Evolutionary conservation across 2,329 filamentous ascomycete species (phyloP), one percentile per base, ranked within the genome.

Genomic region (Emericellopsis atlantica): DNA sequence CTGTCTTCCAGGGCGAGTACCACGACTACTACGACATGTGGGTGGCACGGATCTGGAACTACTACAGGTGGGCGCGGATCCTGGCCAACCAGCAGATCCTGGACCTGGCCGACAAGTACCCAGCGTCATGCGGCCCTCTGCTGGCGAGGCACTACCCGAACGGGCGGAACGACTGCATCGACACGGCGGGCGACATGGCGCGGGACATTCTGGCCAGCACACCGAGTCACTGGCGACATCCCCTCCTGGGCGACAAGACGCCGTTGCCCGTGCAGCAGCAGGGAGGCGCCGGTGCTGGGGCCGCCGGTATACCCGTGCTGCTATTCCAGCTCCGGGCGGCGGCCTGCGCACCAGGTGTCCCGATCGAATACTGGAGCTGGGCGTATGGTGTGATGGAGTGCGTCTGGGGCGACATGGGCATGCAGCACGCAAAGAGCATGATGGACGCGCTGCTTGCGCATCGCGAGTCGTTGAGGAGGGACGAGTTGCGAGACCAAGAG

Each of bases 1-100:
- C 64, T 10, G 61, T 73, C 40, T 76, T 74, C 44, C 61, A 66
- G 15, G 64, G 66, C 11, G 60, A 64, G 41, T 79, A 74, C 49
- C 74, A 80, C 50, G 52, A 64, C 18, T 80, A 80, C 48, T 54
- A 55, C 14, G 66, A 70, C 45, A 65, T 75, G 41, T 75, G 68
- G 63, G 57, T 66, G 15, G 70, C 68, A 8, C 65, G 70, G 21
- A 62, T 72, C 33, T 79, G 72, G 72, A 74, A 72, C 44, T 69
- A 79, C 47, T 76, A 72, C 48, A 72, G 76, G 21, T 76, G 72
- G 64, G 64, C 66, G 6, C 68, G 72, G n/a, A 68, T 77, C 21
- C 54, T 78, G 9, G 51, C 67, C 14, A 69, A 65, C 49, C 65
- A 76, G 45, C 60, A 65, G 34, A 64, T 79, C 11, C 53, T 72